Conservation (phyloP, 768 basidiomycete genomes). For the Candolleomyces eurysporus region DNA sequence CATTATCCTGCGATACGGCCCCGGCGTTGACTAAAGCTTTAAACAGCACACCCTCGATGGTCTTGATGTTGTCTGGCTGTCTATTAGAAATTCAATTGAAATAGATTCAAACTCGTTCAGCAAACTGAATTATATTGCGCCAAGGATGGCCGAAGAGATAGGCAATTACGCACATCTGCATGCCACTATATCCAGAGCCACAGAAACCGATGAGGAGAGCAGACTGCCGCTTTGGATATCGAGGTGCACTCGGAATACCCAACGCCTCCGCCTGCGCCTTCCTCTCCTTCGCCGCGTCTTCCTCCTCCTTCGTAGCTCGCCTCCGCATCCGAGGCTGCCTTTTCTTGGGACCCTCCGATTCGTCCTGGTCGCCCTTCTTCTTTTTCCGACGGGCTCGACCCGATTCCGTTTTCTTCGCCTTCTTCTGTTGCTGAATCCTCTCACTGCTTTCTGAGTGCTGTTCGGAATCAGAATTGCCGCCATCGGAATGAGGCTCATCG, state of each 20-base stretch:
- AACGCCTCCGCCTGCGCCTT: constrained; percentile 20
- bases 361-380: constrained; percentile 33
- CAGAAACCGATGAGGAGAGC: constrained; percentile 89
- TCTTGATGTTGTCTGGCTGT: constrained; percentile 64
- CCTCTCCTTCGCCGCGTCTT: constrained; percentile 18
- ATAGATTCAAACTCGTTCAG: neutral
- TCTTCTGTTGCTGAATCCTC: neutral
- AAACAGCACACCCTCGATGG: constrained; percentile 91
- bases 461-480: neutral
- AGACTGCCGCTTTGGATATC: constrained; percentile 81
- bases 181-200: constrained; percentile 89
- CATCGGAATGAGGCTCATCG: neutral
- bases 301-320: constrained; percentile 38
- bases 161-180: constrained; percentile 79
- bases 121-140: neutral
- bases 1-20: constrained; percentile 93
- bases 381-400: constrained; percentile 6
- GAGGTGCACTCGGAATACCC: constrained; percentile 42
- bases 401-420: constrained; percentile 3
- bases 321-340: constrained; percentile 43
- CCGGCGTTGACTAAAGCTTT: constrained; percentile 85
- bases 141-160: neutral
- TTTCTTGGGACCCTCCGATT: constrained; percentile 18
- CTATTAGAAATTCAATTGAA: constrained; percentile 31
- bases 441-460: too few species aligned